Conservation (phyloP, 2,329 filamentous ascomycete species). For the Aspergillus sp. region DNA sequence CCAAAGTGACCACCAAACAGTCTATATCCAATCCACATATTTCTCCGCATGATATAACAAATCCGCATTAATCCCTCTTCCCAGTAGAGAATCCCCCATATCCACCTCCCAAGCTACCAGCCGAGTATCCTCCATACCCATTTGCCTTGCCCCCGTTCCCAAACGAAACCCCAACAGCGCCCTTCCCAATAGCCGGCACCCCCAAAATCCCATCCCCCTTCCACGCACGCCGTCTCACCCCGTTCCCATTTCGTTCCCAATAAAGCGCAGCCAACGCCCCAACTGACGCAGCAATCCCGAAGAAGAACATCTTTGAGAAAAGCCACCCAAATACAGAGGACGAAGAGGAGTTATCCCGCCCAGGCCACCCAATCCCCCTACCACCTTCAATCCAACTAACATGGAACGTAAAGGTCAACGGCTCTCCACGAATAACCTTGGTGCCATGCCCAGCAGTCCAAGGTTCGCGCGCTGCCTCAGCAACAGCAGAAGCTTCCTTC, state of each 20-base stretch:
- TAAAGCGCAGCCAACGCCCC: conserved; percentile 38
- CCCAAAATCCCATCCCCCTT: conserved; percentile 50
- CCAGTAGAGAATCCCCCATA: conserved; percentile 40
- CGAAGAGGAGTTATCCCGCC: conserved; percentile 7
- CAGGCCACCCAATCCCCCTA: conserved; percentile 36
- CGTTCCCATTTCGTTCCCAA: conserved; percentile 34
- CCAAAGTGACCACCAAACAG: not conserved
- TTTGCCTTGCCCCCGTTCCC: conserved; percentile 53
- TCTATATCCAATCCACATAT: not conserved
- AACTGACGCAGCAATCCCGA: conserved; percentile 35
- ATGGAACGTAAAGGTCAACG: conserved; percentile 73
- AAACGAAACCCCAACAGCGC: conserved; percentile 54
- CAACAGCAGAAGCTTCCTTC: conserved; percentile 46
- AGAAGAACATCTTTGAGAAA: conserved; percentile 35
- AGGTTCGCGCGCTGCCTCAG: conserved; percentile 45
- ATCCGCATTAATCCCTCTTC: conserved; percentile 41
- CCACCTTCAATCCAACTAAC: conserved; percentile 68
- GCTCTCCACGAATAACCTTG: conserved; percentile 82
- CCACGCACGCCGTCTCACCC: conserved; percentile 28
- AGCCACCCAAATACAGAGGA: conserved; percentile 16
- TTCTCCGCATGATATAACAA: not conserved
- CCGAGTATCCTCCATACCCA: conserved; percentile 57
- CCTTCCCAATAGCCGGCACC: conserved; percentile 44
- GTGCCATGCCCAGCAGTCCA: conserved; percentile 52
- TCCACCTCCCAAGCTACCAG: conserved; percentile 30